Conservation (phyloP, 225 moss, liverwort and hornwort species). For the Takakia lepidozioides region DNA sequence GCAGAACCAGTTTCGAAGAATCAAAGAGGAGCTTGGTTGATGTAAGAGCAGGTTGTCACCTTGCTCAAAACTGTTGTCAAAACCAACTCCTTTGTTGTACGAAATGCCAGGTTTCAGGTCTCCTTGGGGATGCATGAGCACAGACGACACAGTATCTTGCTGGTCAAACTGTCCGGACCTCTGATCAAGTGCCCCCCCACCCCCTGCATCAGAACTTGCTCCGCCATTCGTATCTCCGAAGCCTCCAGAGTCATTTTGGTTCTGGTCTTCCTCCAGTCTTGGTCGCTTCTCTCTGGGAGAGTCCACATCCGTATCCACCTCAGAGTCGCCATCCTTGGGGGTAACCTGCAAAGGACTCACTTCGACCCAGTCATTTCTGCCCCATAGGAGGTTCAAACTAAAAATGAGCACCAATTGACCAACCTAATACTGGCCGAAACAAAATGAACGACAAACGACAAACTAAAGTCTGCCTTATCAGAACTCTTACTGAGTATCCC, state of each 20-base stretch:
- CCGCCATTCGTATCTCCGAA: not conserved
- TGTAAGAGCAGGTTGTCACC: no score
- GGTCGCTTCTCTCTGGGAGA: conserved; percentile 37
- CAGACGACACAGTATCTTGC: no score
- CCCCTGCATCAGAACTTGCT: not conserved
- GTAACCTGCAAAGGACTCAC: conserved; percentile 7
- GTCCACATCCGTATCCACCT: conserved; percentile 42
- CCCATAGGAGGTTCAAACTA: no score
- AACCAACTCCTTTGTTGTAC: no score
- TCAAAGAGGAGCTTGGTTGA: no score
- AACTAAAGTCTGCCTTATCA: not conserved
- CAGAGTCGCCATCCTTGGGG: conserved; percentile 40
- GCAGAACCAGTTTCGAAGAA: no score
- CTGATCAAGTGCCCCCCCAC: not conserved
- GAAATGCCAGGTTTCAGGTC: no score
- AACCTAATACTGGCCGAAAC: not conserved
- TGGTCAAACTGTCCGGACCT: not conserved
- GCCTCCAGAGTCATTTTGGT: conserved; percentile 23
- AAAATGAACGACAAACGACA: not conserved
- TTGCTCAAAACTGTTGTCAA: no score
- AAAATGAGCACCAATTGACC: not conserved
- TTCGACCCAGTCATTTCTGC: no score
- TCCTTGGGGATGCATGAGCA: no score
- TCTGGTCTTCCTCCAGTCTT: conserved; percentile 31
- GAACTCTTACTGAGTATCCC: no score